These are phyloP conservation scores for Lactuca sativa DNA, from an alignment of 129 eudicot genomes.

Conservation along the genomic window DNA sequence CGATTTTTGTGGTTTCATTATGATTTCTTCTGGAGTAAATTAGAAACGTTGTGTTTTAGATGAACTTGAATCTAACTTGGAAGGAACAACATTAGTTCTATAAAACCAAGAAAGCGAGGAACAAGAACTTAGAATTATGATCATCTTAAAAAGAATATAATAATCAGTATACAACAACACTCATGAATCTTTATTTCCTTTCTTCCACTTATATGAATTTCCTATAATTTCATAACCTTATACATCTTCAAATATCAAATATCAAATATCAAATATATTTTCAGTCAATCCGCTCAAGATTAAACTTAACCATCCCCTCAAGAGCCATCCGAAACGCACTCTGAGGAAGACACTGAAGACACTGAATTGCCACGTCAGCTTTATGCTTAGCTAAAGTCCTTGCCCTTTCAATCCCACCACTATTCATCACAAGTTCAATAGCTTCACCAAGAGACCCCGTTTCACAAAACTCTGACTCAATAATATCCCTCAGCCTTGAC, in stretches of 20 bases:
- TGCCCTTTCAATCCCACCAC: conserved; percentile 78
- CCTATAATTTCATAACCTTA: conserved; percentile 32
- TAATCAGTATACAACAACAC: conserved; percentile 39
- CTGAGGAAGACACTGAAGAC: conserved; percentile 67
- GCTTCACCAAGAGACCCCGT: conserved; percentile 78
- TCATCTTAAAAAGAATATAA: conserved; percentile 33
- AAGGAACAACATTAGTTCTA: background rate
- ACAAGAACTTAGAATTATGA: conserved; percentile 14
- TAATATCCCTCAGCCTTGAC: conserved; percentile 60
- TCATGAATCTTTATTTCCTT: conserved; percentile 37
- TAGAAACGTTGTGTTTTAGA: background rate
- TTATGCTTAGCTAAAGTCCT: conserved; percentile 59
- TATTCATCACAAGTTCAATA: conserved; percentile 54
- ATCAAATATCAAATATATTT: conserved; percentile 2
- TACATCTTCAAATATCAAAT: conserved; percentile 1
- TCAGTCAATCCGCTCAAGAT: conserved; percentile 69
- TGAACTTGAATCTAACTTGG: background rate
- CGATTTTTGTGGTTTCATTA: too few relatives aligned
- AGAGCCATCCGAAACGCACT: conserved; percentile 66
- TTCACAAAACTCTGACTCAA: conserved; percentile 81
- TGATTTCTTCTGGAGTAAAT: too few relatives aligned
- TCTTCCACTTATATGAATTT: conserved; percentile 37
- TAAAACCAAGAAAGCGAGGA: conserved; percentile 13
- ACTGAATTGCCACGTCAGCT: conserved; percentile 67
- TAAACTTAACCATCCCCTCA: conserved; percentile 77